Base-by-base conservation (phyloP, 2,329 filamentous ascomycete genomes). In the Nemania sp. region DNA sequence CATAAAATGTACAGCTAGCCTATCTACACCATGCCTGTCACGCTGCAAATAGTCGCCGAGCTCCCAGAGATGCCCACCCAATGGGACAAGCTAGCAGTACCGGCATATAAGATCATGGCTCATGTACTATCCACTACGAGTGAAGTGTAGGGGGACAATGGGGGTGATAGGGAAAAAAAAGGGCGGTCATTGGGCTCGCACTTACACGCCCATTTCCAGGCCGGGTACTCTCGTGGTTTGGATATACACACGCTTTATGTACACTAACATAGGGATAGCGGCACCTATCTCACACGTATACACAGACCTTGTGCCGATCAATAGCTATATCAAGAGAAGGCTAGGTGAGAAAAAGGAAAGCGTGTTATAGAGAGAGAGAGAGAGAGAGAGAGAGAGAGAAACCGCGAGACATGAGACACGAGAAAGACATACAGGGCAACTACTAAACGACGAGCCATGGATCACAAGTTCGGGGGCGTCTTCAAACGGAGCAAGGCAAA, bases 401-500 rank as follows among this genome's bases (percentile, higher is more conserved):
- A 39, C n/a, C n/a, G n/a, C n/a, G n/a, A n/a, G 3, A 29, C 25
- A 4, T 29, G 17, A 54, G 50, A 47, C 45, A 48, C 39, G 60
- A 46, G 60, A 53, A 34, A 32, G 40, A 35, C 46, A 56, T 56
- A 51, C 48, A 55, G 47, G 34, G 52, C 60, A 32, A 32, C 51
- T 62, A 47, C 60, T 59, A 52, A 56, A 59, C 49, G 50, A 40
- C 7, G 56, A 52, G 54, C 60, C 59, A 50, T 20, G 29, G 48
- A 61, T 61, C 12, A 25, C 37, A 40, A 34, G 32, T 54, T 29
- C 17, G 17, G 46, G 59, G 59, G 35, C 39, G 49, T 3, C 45
- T 45, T 18, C 59, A 45, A 54, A 57, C n/a, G 57, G 59, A 57
- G 54, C 59, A 61, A 40, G 50, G 55, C 54, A 61, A 49, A 50